Percentiles rank a stretch among this genome's conserved stretches.
These are phyloP conservation scores for Penicillium ochrochloron DNA, from an alignment of 495 filamentous ascomycete genomes.

Conservation along the genomic window DNA sequence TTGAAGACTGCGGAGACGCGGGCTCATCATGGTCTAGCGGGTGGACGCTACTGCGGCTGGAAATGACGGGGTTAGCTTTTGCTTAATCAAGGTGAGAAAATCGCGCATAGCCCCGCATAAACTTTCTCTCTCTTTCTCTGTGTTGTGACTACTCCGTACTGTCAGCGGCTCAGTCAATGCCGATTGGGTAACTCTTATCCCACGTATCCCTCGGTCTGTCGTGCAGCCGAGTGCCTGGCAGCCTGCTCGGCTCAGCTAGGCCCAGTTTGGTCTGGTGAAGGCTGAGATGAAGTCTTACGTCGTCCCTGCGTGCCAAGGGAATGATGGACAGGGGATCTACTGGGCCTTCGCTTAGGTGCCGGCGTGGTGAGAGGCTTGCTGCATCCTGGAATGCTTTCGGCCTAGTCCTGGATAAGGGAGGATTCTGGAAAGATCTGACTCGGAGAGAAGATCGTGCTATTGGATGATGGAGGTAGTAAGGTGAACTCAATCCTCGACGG, in stretches of 20 bases:
- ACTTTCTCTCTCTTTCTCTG: not conserved
- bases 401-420: constrained; percentile 3
- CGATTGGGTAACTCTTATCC: not conserved
- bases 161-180: not conserved
- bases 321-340: constrained; percentile 20
- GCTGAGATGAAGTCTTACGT: constrained; percentile 8
- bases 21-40: constrained; percentile 14
- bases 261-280: constrained; percentile 1
- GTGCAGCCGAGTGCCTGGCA: constrained; percentile 14
- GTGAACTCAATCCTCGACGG: not conserved
- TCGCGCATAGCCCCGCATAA: constrained; percentile 22
- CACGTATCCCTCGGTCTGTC: not conserved
- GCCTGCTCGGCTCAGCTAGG: not conserved
- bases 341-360: constrained; percentile 22
- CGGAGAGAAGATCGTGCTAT: constrained; percentile 6
- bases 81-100: constrained; percentile 22
- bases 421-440: constrained; percentile 18
- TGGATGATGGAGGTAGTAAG: constrained; percentile 1
- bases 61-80: constrained; percentile 2
- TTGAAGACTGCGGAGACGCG: constrained; percentile 25
- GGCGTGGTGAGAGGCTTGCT: constrained; percentile 7
- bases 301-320: constrained; percentile 14
- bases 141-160: not conserved
- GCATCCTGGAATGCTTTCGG: constrained; percentile 3
- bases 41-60: constrained; percentile 17